These are phyloP conservation scores for Lodderomyces parapsilosis DNA, from an alignment of 1,139 yeast genomes.

Conservation along the genomic window DNA sequence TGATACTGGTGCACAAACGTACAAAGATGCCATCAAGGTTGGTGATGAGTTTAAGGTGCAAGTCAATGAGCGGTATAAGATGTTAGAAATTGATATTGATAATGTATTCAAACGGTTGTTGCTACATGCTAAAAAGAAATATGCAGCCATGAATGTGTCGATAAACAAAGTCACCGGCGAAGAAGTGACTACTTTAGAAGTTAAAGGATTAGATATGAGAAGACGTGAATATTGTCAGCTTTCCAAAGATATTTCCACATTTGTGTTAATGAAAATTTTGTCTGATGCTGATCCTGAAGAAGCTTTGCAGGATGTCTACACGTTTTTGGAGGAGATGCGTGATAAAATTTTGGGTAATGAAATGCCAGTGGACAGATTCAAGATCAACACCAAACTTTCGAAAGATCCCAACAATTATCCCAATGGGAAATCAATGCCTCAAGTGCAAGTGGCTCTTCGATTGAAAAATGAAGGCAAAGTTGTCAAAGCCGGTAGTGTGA, in stretches of 20 bases:
- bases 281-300: constrained; percentile 76
- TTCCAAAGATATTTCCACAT: constrained; percentile 83
- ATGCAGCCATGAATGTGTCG: constrained; percentile 80
- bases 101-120: constrained; percentile 84
- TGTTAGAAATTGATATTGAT: constrained; percentile 93
- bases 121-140: constrained; percentile 94
- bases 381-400: constrained; percentile 71
- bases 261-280: constrained; percentile 68
- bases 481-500: constrained; percentile 85
- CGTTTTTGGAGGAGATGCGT: constrained; percentile 63
- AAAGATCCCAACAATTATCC: constrained; percentile 76
- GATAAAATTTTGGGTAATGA: constrained; percentile 58
- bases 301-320: constrained; percentile 72
- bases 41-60: constrained; percentile 82
- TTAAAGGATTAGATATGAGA: constrained; percentile 94
- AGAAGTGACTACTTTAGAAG: constrained; percentile 65
- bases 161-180: constrained; percentile 49
- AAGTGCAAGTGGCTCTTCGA: constrained; percentile 88
- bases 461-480: constrained; percentile 78
- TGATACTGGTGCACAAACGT: constrained; percentile 76
- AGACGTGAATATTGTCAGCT: constrained; percentile 95
- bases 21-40: constrained; percentile 71
- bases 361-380: constrained; percentile 62
- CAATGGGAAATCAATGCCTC: constrained; percentile 83
- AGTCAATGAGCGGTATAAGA: constrained; percentile 84